Evolutionary conservation across 805 yeast genomes (phyloP).

Genomic region (Kuraishia piskuri): DNA sequence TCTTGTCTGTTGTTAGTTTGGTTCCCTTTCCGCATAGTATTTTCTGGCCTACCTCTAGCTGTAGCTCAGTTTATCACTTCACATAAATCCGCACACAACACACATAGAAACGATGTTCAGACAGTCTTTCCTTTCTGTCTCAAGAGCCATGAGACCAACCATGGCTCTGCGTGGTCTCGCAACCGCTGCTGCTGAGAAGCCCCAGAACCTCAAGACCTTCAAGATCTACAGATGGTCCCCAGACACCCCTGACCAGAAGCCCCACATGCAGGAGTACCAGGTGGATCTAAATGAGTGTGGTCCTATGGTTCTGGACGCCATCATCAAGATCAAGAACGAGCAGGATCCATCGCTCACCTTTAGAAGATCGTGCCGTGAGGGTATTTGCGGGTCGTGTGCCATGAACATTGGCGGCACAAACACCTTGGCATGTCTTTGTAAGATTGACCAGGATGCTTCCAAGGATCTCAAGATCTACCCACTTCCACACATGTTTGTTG

Average conservation of each 20-base stretch:
- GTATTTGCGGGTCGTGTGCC: conserved; percentile 99
- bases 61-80: background rate
- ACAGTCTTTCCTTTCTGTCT: background rate
- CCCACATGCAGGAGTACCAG: conserved; percentile 73
- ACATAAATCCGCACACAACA: background rate
- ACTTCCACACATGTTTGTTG: conserved; percentile 96
- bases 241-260: conserved; percentile 89
- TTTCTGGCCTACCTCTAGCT: background rate
- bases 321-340: conserved; percentile 91
- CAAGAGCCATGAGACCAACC: background rate
- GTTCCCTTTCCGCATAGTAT: background rate
- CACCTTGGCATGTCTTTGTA: conserved; percentile 94
- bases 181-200: conserved; percentile 12
- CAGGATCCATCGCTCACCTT: conserved; percentile 93
- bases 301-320: conserved; percentile 96
- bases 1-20: background rate
- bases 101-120: background rate
- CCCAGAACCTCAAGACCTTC: conserved; percentile 62
- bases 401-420: conserved; percentile 98
- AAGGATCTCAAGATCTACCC: conserved; percentile 89
- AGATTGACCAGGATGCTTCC: conserved; percentile 71
- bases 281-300: conserved; percentile 89
- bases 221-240: conserved; percentile 98
- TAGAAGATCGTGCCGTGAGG: conserved; percentile 98
- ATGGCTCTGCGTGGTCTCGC: conserved; percentile 1